These are phyloP conservation scores for Austroboletus festivus DNA, from an alignment of 768 basidiomycete species.

Conservation along the genomic window DNA sequence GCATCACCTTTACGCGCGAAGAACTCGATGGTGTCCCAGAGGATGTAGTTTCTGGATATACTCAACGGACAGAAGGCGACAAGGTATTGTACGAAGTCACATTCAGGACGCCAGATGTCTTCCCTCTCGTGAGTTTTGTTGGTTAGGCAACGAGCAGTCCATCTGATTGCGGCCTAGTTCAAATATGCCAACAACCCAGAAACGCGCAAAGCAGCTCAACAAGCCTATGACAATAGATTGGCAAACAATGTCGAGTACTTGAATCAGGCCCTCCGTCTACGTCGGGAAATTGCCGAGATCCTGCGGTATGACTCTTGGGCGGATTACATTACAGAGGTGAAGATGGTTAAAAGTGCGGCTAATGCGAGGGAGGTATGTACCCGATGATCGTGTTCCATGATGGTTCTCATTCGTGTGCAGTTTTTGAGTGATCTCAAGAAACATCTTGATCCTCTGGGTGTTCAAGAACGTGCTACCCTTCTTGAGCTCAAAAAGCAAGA, in stretches of 20 bases:
- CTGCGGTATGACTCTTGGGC: constrained; percentile 80
- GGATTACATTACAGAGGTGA: constrained; percentile 78
- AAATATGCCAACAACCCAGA: constrained; percentile 72
- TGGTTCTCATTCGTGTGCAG: constrained; percentile 31
- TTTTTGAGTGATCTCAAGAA: constrained; percentile 75
- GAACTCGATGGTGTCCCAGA: constrained; percentile 80
- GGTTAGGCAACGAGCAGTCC: background rate
- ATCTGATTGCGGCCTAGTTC: constrained; percentile 47
- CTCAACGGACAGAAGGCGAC: constrained; percentile 56
- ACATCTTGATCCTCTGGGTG: constrained; percentile 70
- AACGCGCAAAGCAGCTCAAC: constrained; percentile 63
- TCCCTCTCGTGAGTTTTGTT: constrained; percentile 56
- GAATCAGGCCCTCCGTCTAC: constrained; percentile 62
- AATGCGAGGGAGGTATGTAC: constrained; percentile 53
- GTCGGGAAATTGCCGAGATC: constrained; percentile 63
- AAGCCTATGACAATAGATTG: constrained; percentile 68
- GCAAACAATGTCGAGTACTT: constrained; percentile 69
- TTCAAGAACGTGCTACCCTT: constrained; percentile 63
- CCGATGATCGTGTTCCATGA: background rate
- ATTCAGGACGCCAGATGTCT: constrained; percentile 80
- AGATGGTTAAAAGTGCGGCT: constrained; percentile 76
- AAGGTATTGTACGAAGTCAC: constrained; percentile 69
- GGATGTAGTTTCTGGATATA: constrained; percentile 77
- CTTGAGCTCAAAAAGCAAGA: constrained; percentile 76
- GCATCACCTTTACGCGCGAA: constrained; percentile 61